Base-by-base conservation (phyloP, 2,329 filamentous ascomycete genomes). In the Ophiostoma quercus region DNA sequence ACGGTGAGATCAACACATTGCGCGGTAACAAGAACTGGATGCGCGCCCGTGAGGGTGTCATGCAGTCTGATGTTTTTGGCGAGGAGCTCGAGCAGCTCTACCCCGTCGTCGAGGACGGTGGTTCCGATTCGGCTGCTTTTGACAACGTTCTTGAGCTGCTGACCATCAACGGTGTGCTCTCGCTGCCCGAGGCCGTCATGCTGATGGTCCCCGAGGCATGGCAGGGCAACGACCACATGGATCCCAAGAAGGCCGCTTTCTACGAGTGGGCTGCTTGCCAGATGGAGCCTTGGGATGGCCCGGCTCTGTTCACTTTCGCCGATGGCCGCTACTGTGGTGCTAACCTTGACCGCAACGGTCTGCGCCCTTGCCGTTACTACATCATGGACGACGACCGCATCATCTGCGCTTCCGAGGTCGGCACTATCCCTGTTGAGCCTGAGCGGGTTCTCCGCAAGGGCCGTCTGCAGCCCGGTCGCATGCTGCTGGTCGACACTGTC, bases 21-120 rank as follows among this genome's bases (percentile, higher is more conserved):
- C 91, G 94, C 78, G 94, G 94, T 72, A 98, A 98, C 84, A 98
- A 98, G 86, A 98, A 98, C 82, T 98, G 94, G 94, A 98, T 98
- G 94, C 90, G 94, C 75, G 94, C 94, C 73, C 90, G 94, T 77
- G 94, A 98, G 82, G 94, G 94, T 80, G 89, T 97, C 74, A 91
- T 98, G 86, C 91, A 92, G 78, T 98, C 94, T 1, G 89, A 94
- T 74, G 84, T 96, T 69, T 98, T 98, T 78, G 92, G 92, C 73
- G 92, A 96, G 37, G 94, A 97, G 77, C 88, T 98, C 19, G 93
- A 97, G 80, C 82, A 85, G 75, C 87, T 98, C 70, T 97, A 97
- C 79, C 94, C 94, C 32, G 93, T 98, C 75, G 92, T 98, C 69
- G 94, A 98, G 81, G 94, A 97, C 77, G 94, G 94, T 75, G 94